These are phyloP conservation scores for Cladorrhinum sp. DNA, from an alignment of 2,329 filamentous ascomycete species.

Conservation along the genomic window DNA sequence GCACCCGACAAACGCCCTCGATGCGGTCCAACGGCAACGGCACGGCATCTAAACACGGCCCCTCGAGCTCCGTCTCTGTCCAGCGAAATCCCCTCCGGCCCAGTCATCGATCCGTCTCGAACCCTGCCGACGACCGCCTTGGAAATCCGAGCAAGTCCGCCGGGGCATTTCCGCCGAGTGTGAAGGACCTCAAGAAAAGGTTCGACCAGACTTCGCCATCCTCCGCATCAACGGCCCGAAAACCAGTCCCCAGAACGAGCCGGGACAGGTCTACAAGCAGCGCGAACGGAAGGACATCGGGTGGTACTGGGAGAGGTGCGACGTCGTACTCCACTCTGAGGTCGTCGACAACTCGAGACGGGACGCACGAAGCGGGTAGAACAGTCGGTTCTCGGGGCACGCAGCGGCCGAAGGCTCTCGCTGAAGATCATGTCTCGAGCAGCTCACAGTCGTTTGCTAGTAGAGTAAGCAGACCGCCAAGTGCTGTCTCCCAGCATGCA, in stretches of 20 bases:
- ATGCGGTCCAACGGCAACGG: constrained; percentile 51
- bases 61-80: constrained; percentile 29
- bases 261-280: constrained; percentile 32
- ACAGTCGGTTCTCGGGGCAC: constrained; percentile 34
- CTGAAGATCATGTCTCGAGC: constrained; percentile 51
- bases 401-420: constrained; percentile 46
- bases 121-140: constrained; percentile 48
- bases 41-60: constrained; percentile 45
- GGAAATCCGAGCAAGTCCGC: constrained; percentile 38
- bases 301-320: constrained; percentile 33
- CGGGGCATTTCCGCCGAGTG: constrained; percentile 79
- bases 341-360: constrained; percentile 34
- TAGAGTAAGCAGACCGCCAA: constrained; percentile 54
- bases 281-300: constrained; percentile 35
- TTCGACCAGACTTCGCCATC: constrained; percentile 61
- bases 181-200: constrained; percentile 74
- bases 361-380: constrained; percentile 29
- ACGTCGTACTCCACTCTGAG: constrained; percentile 43
- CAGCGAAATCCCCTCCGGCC: constrained; percentile 38
- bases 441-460: constrained; percentile 59
- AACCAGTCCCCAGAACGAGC: constrained; percentile 34
- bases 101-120: constrained; percentile 53
- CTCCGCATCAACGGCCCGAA: constrained; percentile 35
- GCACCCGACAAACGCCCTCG: constrained; percentile 41
- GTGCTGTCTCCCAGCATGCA: constrained; percentile 33